Conservation (phyloP, 129 eudicot genomes). For the Flaveria bidentis region DNA sequence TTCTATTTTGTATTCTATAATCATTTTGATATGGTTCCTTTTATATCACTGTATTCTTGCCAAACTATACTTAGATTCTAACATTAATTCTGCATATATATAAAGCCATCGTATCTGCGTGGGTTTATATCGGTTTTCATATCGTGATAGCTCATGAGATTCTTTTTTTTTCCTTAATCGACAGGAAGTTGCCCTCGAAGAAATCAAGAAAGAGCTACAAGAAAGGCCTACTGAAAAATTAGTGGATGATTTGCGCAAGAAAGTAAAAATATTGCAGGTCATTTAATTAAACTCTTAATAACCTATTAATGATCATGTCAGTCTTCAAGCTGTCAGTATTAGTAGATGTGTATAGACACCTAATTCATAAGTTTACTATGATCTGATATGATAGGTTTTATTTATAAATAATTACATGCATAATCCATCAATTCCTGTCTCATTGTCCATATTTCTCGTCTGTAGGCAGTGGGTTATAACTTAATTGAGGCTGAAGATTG, state of each 20-base stretch:
- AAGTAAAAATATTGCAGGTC: slow-evolving; percentile 95
- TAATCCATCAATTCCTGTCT: slow-evolving; percentile 7
- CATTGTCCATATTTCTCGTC: slow-evolving; percentile 9
- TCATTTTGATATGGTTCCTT: not conserved
- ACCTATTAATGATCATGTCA: slow-evolving; percentile 9
- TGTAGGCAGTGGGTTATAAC: slow-evolving; percentile 98
- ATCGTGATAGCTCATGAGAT: not conserved
- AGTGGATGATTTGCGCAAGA: slow-evolving; percentile 91
- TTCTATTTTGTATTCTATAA: slow-evolving; percentile 3
- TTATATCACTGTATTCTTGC: slow-evolving; percentile 1
- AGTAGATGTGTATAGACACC: not conserved
- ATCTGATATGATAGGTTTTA: not conserved
- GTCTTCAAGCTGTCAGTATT: not conserved
- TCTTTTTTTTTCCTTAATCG: slow-evolving; percentile 24
- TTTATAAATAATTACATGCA: not conserved
- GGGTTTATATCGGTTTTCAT: not conserved
- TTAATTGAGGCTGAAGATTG: slow-evolving; percentile 99
- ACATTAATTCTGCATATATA: not conserved
- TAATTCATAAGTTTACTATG: slow-evolving; percentile 9
- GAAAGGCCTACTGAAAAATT: slow-evolving; percentile 81
- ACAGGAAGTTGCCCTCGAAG: slow-evolving; percentile 83
- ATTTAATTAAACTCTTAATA: slow-evolving; percentile 17
- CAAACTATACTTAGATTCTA: not conserved
- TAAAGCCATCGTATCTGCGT: not conserved
- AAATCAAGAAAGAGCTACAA: slow-evolving; percentile 76